Conservation (phyloP, 371 early-diverging fungal genomes). For the Mycotypha africana region DNA sequence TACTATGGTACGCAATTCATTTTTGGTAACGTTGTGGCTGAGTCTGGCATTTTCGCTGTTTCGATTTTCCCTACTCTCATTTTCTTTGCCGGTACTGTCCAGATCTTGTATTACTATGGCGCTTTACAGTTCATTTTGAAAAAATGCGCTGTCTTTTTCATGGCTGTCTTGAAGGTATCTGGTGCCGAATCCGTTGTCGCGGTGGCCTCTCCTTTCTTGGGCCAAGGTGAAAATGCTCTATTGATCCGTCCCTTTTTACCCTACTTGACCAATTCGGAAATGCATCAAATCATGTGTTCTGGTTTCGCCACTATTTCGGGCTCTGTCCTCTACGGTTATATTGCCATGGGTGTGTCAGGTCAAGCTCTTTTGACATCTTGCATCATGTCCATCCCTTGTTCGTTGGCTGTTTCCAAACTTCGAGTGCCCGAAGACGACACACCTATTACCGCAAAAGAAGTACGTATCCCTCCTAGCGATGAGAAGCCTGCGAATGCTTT, state of each 20-base stretch:
- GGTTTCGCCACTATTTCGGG: slow-evolving; percentile 91
- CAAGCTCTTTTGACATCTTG: slow-evolving; percentile 75
- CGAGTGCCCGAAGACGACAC: slow-evolving; percentile 78
- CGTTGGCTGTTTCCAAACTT: slow-evolving; percentile 74
- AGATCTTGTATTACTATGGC: slow-evolving; percentile 81
- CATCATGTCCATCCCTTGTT: slow-evolving; percentile 91
- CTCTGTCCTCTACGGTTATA: slow-evolving; percentile 79
- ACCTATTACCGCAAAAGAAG: slow-evolving; percentile 67
- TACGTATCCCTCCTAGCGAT: slow-evolving; percentile 50
- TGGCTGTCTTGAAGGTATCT: slow-evolving; percentile 70
- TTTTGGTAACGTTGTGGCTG: slow-evolving; percentile 47
- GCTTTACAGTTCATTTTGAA: slow-evolving; percentile 79
- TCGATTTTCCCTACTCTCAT: slow-evolving; percentile 80
- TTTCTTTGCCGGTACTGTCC: slow-evolving; percentile 85
- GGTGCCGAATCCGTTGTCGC: slow-evolving; percentile 89
- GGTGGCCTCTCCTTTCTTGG: slow-evolving; percentile 79
- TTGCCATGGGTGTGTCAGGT: slow-evolving; percentile 63
- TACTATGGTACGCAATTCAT: slow-evolving; percentile 64
- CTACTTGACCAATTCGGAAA: slow-evolving; percentile 80
- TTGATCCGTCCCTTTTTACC: slow-evolving; percentile 79
- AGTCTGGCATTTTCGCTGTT: slow-evolving; percentile 54
- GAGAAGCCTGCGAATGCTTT: slow-evolving; percentile 70
- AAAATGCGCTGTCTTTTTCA: slow-evolving; percentile 65
- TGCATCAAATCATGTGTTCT: slow-evolving; percentile 88
- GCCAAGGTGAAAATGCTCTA: slow-evolving; percentile 82